Evolutionary conservation across 1,139 yeast genomes (phyloP), one percentile per base, ranked within the genome.

Genomic region (Saccharomyces pastorianus): DNA sequence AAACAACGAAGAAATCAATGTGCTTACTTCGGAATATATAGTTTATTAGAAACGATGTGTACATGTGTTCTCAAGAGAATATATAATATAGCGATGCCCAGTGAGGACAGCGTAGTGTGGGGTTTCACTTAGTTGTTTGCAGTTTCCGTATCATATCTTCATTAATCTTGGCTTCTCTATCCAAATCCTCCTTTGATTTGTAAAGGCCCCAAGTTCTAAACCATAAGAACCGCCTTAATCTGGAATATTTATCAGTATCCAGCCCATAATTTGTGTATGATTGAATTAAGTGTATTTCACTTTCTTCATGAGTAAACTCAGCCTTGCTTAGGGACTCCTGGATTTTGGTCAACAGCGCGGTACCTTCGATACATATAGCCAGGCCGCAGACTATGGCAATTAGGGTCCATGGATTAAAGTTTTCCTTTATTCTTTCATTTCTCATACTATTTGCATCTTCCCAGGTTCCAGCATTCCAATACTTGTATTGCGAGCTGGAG

Each of bases 381-480:
- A 63, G 56, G 9, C 67, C 67, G 26, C 66, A 60, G 31, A 67
- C 48, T 59, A 67, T 62, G 1, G 60, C 53, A 4, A 66, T 58
- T 2, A 65, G 54, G 1, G 62, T 64, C 56, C 67, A 57, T 2
- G 64, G 65, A 51, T 63, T 65, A 50, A 66, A 53, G 46, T 66
- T 66, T 41, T 66, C 66, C 48, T 56, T 56, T 14, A 54, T 55
- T 11, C 46, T 32, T 20, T 53, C n/a, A 23, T 51, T 58, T 41
- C 52, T 54, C 55, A 54, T 62, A 52, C 55, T 64, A 55, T 54
- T 65, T 63, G 58, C 77, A 62, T 85, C 91, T 58, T 84, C 88
- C 91, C 91, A 85, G 0, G 83, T 82, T 0, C 85, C 85, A 0
- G 89, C 87, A 54, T 72, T 78, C 84, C 85, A 81, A 63, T 82